Percentiles rank a stretch among this genome's conserved stretches.
Evolutionary conservation across 768 basidiomycete genomes (phyloP).

Genomic region (Fibroporia radiculosa): DNA sequence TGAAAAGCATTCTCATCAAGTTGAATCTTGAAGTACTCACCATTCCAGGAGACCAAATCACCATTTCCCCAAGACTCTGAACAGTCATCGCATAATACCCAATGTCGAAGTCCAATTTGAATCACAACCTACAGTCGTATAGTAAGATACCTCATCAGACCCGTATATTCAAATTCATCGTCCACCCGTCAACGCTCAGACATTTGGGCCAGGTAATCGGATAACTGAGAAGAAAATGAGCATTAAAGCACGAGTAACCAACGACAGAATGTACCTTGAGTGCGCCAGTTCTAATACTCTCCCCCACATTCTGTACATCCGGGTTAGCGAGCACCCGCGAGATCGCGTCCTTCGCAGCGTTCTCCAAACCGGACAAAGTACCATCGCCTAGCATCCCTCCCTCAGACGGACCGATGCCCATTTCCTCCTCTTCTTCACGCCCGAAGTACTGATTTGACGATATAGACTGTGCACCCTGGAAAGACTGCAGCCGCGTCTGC

Average conservation of each 20-base stretch:
- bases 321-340: constrained; percentile 71
- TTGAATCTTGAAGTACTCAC: too few species aligned
- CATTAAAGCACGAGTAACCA: not conserved
- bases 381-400: constrained; percentile 47
- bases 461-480: constrained; percentile 89
- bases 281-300: constrained; percentile 71
- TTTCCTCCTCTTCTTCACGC: constrained; percentile 61
- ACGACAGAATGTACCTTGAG: constrained; percentile 53
- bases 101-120: too few species aligned
- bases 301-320: constrained; percentile 80
- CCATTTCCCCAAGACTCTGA: too few species aligned
- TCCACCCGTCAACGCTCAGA: constrained; percentile 18
- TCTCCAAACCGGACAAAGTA: constrained; percentile 45
- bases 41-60: too few species aligned
- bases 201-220: constrained; percentile 32
- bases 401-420: constrained; percentile 33
- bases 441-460: constrained; percentile 97
- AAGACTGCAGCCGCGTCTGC: constrained; percentile 69
- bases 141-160: too few species aligned
- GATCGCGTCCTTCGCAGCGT: constrained; percentile 70
- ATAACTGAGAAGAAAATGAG: constrained; percentile 31
- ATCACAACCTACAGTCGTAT: too few species aligned
- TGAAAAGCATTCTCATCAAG: too few species aligned
- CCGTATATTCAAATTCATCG: too few species aligned
- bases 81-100: too few species aligned